These are phyloP conservation scores for Ogataea ganodermae DNA, from an alignment of 805 yeast genomes.

Conservation along the genomic window DNA sequence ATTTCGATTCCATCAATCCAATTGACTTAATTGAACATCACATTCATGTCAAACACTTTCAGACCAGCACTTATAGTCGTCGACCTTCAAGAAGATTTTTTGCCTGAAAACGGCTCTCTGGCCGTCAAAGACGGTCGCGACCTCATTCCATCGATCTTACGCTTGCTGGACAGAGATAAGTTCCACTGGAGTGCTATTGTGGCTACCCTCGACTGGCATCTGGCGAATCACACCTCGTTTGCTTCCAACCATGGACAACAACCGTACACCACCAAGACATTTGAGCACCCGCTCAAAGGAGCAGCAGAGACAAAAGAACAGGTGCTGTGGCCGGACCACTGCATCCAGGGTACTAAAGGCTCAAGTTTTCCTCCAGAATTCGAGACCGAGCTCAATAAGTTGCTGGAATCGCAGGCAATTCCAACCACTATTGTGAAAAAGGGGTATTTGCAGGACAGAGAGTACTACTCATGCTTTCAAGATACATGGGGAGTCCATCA, in stretches of 20 bases:
- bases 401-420: conserved; percentile 34
- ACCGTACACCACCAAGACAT: conserved; percentile 54
- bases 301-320: conserved; percentile 39
- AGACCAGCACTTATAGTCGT: conserved; percentile 66
- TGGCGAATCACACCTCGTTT: conserved; percentile 74
- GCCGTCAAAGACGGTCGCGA: conserved; percentile 69
- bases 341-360: conserved; percentile 73
- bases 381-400: conserved; percentile 32
- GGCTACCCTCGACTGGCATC: conserved; percentile 90
- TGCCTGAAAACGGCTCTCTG: conserved; percentile 75
- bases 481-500: conserved; percentile 75
- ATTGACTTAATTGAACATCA: not conserved
- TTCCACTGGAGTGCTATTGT: conserved; percentile 64
- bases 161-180: conserved; percentile 42
- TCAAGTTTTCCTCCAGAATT: conserved; percentile 60
- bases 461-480: conserved; percentile 83
- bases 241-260: conserved; percentile 60
- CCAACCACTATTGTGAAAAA: conserved; percentile 55
- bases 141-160: conserved; percentile 53
- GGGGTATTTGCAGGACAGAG: conserved; percentile 72
- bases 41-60: conserved; percentile 7
- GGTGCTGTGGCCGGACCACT: conserved; percentile 89
- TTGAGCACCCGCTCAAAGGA: conserved; percentile 50
- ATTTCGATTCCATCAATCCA: not conserved
- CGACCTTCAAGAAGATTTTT: conserved; percentile 85